phyloP scores from a whole-genome alignment of 2,329 filamentous ascomycete species.

The Penicillium corylophilum region DNA sequence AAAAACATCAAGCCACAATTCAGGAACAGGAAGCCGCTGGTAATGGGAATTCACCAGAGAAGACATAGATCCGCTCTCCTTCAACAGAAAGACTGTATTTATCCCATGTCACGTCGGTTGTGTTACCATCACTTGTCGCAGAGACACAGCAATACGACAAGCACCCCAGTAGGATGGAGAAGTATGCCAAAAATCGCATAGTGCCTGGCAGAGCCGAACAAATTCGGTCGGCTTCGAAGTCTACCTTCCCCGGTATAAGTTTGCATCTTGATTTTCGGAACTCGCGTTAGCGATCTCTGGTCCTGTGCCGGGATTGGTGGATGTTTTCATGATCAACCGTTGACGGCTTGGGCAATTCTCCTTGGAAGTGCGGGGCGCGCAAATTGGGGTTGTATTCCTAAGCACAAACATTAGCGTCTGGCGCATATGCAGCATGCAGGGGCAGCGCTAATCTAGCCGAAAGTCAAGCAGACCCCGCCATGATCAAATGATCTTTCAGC shows the following conservation, averaged over 20 bases:
- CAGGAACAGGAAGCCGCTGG: slow-evolving; percentile 53
- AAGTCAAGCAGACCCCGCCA: too few relatives aligned
- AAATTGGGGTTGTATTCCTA: background rate
- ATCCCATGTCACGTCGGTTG: slow-evolving; percentile 52
- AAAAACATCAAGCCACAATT: slow-evolving; percentile 56
- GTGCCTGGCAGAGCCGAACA: background rate
- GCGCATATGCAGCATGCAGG: too few relatives aligned
- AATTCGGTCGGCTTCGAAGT: background rate
- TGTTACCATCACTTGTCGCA: slow-evolving; percentile 44
- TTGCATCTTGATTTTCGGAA: slow-evolving; percentile 12
- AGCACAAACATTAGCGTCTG: too few relatives aligned
- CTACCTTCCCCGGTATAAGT: background rate
- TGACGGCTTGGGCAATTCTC: slow-evolving; percentile 20
- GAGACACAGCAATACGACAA: slow-evolving; percentile 10
- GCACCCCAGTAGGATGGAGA: slow-evolving; percentile 15
- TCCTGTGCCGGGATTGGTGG: slow-evolving; percentile 26
- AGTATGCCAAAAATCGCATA: slow-evolving; percentile 21
- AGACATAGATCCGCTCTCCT: slow-evolving; percentile 50
- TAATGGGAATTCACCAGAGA: slow-evolving; percentile 57
- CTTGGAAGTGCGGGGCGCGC: slow-evolving; percentile 12
- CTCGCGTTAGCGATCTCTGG: slow-evolving; percentile 25
- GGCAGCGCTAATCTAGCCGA: too few relatives aligned
- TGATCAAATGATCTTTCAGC: too few relatives aligned
- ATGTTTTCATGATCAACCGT: slow-evolving; percentile 18
- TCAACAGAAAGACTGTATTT: slow-evolving; percentile 53